Evolutionary conservation across 192 early-diverging fungal species (phyloP).

Genomic region (Polychytrium aggregatum): DNA sequence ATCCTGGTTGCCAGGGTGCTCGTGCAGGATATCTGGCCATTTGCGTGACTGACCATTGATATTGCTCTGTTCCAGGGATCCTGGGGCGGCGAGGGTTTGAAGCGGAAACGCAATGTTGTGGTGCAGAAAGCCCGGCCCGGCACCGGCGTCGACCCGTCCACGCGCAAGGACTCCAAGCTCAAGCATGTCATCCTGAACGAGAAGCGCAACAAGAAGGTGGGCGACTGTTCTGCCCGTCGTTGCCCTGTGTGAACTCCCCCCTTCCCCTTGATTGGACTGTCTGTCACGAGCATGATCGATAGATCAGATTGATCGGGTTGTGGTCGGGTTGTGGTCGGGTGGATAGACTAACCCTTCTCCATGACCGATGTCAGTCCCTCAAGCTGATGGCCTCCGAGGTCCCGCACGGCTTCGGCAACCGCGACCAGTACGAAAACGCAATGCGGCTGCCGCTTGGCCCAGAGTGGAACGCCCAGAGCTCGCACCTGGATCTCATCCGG

Average conservation of each 20-base stretch:
- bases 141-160: slow-evolving; percentile 19
- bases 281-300: background rate
- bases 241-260: too few relatives aligned
- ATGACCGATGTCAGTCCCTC: too few relatives aligned
- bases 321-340: too few relatives aligned
- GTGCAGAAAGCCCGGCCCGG: slow-evolving; percentile 33
- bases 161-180: slow-evolving; percentile 54
- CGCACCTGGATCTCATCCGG: slow-evolving; percentile 60
- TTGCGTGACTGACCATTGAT: slow-evolving; percentile 6
- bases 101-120: slow-evolving; percentile 51
- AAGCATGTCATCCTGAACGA: slow-evolving; percentile 91
- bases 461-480: slow-evolving; percentile 85
- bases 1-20: too few relatives aligned
- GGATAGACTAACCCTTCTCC: too few relatives aligned
- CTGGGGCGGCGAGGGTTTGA: slow-evolving; percentile 63
- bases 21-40: too few relatives aligned
- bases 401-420: slow-evolving; percentile 73
- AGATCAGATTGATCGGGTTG: too few relatives aligned
- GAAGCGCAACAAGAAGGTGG: slow-evolving; percentile 66
- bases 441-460: slow-evolving; percentile 80
- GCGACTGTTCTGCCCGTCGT: too few relatives aligned
- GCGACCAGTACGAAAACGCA: slow-evolving; percentile 82
- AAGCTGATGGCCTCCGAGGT: slow-evolving; percentile 63
- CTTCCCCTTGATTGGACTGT: background rate
- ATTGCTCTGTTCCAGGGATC: slow-evolving; percentile 36